Evolutionary conservation across 192 early-diverging fungal genomes (phyloP).

Genomic region (Podila epigama): DNA sequence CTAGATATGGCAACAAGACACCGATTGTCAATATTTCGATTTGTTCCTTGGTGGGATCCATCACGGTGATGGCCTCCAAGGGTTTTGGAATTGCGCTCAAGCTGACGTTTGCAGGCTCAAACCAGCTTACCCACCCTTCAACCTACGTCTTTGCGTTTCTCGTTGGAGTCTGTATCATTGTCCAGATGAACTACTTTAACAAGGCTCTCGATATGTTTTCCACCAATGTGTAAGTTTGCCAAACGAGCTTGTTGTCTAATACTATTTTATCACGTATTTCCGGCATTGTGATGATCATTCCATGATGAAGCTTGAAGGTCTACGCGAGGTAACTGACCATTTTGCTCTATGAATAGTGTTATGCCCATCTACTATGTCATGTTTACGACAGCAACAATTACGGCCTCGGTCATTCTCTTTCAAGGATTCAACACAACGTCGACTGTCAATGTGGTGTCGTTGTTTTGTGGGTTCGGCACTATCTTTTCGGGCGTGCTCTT

Average conservation of each 20-base stretch:
- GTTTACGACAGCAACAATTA: slow-evolving; percentile 94
- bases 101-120: slow-evolving; percentile 91
- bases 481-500: slow-evolving; percentile 94
- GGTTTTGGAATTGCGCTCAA: slow-evolving; percentile 93
- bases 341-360: slow-evolving; percentile 55
- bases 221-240: slow-evolving; percentile 76
- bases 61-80: slow-evolving; percentile 92
- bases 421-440: slow-evolving; percentile 82
- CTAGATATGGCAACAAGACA: slow-evolving; percentile 77
- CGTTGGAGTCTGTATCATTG: slow-evolving; percentile 83
- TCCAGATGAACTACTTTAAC: slow-evolving; percentile 99
- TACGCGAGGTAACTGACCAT: too few species aligned
- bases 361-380: slow-evolving; percentile 96
- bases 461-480: slow-evolving; percentile 90
- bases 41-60: slow-evolving; percentile 94
- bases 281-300: too few species aligned
- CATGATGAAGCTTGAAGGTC: too few species aligned
- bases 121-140: slow-evolving; percentile 89
- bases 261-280: too few species aligned
- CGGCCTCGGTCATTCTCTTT: slow-evolving; percentile 88
- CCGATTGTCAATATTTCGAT: slow-evolving; percentile 93
- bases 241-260: background rate
- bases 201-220: slow-evolving; percentile 94
- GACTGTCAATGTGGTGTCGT: slow-evolving; percentile 79
- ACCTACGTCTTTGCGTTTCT: slow-evolving; percentile 89